These are phyloP conservation scores for Monilinia vaccinii-corymbosi DNA, from an alignment of 2,329 filamentous ascomycete genomes.

Conservation along the genomic window DNA sequence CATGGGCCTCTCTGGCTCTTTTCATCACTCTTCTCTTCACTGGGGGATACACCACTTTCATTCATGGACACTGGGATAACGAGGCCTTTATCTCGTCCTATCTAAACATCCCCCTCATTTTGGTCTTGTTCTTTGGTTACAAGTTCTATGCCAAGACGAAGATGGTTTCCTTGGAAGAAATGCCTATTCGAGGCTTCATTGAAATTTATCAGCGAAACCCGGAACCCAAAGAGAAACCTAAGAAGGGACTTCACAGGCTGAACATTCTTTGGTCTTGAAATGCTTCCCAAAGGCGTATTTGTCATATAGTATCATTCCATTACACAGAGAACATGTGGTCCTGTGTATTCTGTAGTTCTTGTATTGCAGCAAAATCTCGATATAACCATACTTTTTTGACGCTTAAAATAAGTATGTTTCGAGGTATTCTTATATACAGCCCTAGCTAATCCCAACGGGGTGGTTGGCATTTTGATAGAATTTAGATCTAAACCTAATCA, in stretches of 20 bases:
- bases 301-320: background rate
- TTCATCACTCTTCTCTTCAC: slow-evolving; percentile 59
- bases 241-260: slow-evolving; percentile 24
- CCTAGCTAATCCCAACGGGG: no score
- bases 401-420: no score
- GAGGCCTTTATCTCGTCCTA: slow-evolving; percentile 53
- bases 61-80: slow-evolving; percentile 47
- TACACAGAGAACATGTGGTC: background rate
- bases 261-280: slow-evolving; percentile 30
- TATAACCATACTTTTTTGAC: no score
- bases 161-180: slow-evolving; percentile 30
- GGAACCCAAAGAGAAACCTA: slow-evolving; percentile 28
- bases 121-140: slow-evolving; percentile 39
- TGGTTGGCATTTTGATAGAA: no score
- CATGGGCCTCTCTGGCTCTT: slow-evolving; percentile 50
- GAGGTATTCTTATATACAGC: no score
- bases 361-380: no score
- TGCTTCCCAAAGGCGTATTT: background rate
- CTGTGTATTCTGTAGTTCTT: background rate
- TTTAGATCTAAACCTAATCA: no score
- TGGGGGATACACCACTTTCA: slow-evolving; percentile 57
- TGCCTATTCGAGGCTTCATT: slow-evolving; percentile 32
- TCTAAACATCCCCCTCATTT: slow-evolving; percentile 38
- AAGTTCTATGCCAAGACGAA: slow-evolving; percentile 44
- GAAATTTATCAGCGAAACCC: slow-evolving; percentile 30